Evolutionary conservation across 345 rosid genomes (phyloP).

Genomic region (Erodium maritimum): DNA sequence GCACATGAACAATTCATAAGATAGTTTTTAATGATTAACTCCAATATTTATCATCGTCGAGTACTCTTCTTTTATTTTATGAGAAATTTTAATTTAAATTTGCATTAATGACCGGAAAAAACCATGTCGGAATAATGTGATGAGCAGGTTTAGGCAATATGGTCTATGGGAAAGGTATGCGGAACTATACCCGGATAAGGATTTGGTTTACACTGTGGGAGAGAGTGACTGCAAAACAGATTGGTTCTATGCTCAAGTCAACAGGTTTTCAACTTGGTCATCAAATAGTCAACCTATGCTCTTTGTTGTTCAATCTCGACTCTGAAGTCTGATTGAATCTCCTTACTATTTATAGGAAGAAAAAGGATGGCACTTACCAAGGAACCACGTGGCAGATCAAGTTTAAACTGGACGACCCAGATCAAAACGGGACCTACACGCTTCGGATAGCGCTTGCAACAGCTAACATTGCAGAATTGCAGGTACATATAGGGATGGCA

Average conservation of each 20-base stretch:
- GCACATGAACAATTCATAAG: too few species aligned
- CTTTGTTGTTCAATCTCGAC: not conserved
- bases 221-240: slow-evolving; percentile 43
- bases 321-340: not conserved
- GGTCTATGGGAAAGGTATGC: slow-evolving; percentile 93
- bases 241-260: slow-evolving; percentile 82
- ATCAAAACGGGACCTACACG: slow-evolving; percentile 20
- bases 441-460: slow-evolving; percentile 47
- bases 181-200: slow-evolving; percentile 59
- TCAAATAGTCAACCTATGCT: too few species aligned
- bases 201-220: slow-evolving; percentile 52
- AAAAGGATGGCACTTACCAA: slow-evolving; percentile 12
- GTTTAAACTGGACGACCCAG: slow-evolving; percentile 23
- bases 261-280: slow-evolving; percentile 56
- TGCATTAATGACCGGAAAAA: too few species aligned
- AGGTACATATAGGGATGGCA: too few species aligned
- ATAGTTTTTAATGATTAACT: too few species aligned
- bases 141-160: slow-evolving; percentile 58
- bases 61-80: too few species aligned
- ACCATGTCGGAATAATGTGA: too few species aligned
- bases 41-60: too few species aligned
- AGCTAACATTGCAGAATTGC: slow-evolving; percentile 39
- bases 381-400: slow-evolving; percentile 48
- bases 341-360: slow-evolving; percentile 14
- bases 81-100: too few species aligned